Conservation (phyloP, 1,284 basidiomycete genomes). For the Fomitopsis pinicola region DNA sequence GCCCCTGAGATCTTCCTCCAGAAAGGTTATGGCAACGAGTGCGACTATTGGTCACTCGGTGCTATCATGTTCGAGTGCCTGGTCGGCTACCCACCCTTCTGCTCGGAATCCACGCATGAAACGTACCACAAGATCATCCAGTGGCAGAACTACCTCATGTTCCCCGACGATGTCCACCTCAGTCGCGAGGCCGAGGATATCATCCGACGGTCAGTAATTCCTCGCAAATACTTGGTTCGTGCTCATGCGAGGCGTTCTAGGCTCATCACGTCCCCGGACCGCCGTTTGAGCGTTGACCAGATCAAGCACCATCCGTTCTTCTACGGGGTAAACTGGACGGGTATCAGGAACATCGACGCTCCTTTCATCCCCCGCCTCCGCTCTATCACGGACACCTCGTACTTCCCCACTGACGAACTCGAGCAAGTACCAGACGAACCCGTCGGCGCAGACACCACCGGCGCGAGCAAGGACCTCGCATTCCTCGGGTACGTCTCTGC, state of each 20-base stretch:
- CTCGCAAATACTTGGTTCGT: not conserved
- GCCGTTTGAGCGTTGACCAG: constrained; percentile 79
- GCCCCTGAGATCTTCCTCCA: constrained; percentile 98
- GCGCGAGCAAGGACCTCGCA: constrained; percentile 86
- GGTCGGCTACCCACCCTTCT: constrained; percentile 97
- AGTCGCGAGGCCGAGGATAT: constrained; percentile 91
- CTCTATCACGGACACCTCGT: constrained; percentile 92
- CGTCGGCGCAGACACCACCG: constrained; percentile 62
- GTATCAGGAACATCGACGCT: constrained; percentile 89
- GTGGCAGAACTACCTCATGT: constrained; percentile 87
- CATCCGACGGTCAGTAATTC: constrained; percentile 62
- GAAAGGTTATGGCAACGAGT: constrained; percentile 97
- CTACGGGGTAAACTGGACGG: constrained; percentile 92
- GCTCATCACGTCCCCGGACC: constrained; percentile 83
- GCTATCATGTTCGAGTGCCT: constrained; percentile 99
- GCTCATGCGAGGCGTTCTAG: constrained; percentile 27
- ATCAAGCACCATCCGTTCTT: constrained; percentile 97
- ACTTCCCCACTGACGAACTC: constrained; percentile 97
- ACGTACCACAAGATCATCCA: constrained; percentile 99
- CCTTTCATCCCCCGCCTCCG: constrained; percentile 94
- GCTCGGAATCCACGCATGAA: constrained; percentile 95
- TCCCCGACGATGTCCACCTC: constrained; percentile 96
- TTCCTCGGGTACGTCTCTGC: constrained; percentile 76
- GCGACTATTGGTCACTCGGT: constrained; percentile 97
- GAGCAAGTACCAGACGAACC: constrained; percentile 79